Percentiles rank a stretch among this genome's conserved stretches.
These are phyloP conservation scores for Kwoniella pini DNA, from an alignment of 768 basidiomycete species.

Conservation along the genomic window DNA sequence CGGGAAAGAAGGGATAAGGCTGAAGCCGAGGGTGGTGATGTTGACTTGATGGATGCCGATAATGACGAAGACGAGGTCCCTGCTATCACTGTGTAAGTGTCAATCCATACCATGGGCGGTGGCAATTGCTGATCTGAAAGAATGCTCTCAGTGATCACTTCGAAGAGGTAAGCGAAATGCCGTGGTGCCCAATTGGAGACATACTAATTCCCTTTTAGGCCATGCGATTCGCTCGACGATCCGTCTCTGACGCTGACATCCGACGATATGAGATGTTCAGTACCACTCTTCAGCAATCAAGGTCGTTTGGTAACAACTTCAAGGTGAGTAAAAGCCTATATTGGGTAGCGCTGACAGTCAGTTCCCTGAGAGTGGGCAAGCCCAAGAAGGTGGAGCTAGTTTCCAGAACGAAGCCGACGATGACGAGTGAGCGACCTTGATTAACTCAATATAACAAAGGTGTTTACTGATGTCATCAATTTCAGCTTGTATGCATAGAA, in stretches of 20 bases:
- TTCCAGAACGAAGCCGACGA: conserved; percentile 77
- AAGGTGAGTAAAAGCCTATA: conserved; percentile 55
- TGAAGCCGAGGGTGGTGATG: conserved; percentile 70
- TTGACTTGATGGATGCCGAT: conserved; percentile 61
- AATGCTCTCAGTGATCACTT: conserved; percentile 88
- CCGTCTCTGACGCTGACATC: conserved; percentile 94
- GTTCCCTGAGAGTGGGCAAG: conserved; percentile 78
- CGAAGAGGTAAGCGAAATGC: conserved; percentile 63
- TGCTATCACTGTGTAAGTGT: conserved; percentile 70
- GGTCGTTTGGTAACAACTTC: conserved; percentile 83
- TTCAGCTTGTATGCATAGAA: conserved; percentile 68
- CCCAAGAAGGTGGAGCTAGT: conserved; percentile 53
- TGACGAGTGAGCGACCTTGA: conserved; percentile 62
- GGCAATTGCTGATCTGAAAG: too few species aligned
- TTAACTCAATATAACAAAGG: neutral
- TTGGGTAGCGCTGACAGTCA: conserved; percentile 11
- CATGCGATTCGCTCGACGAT: conserved; percentile 95
- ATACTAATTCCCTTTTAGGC: conserved; percentile 56
- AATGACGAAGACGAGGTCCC: conserved; percentile 85
- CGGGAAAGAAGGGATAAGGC: conserved; percentile 80
- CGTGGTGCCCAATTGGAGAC: neutral
- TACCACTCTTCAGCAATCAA: conserved; percentile 60
- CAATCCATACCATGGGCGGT: too few species aligned
- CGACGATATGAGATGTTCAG: conserved; percentile 97
- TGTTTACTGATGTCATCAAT: neutral